Evolutionary conservation across 192 early-diverging fungal species (phyloP).

Genomic region (Entophlyctis luteolus): DNA sequence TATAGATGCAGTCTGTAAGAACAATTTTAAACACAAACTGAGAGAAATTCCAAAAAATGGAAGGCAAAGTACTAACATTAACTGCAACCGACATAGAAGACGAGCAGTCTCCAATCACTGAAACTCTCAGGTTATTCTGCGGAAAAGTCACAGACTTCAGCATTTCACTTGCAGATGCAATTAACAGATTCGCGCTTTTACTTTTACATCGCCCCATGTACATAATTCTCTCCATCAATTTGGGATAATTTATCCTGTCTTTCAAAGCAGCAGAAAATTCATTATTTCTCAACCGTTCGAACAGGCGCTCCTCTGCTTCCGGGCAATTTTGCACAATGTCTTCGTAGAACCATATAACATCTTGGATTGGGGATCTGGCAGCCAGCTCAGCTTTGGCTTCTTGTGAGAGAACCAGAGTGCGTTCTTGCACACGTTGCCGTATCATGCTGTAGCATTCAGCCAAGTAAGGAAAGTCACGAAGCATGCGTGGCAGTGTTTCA

Average conservation of each 20-base stretch:
- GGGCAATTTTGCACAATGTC: conserved; percentile 17
- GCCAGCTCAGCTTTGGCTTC: conserved; percentile 10
- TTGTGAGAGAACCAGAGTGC: not conserved
- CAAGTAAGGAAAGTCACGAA: conserved; percentile 22
- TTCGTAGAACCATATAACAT: conserved; percentile 34
- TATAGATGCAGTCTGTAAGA: conserved; percentile 4
- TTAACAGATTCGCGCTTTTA: not conserved
- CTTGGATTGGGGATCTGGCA: conserved; percentile 21
- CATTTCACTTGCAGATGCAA: conserved; percentile 15
- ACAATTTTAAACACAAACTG: not conserved
- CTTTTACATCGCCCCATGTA: not conserved
- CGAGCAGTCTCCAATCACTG: conserved; percentile 23
- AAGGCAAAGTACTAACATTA: conserved; percentile 5
- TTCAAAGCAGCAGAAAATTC: conserved; percentile 16
- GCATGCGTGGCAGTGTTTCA: not conserved
- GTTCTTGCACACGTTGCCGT: conserved; percentile 27
- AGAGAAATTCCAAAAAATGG: not conserved
- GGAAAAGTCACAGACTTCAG: conserved; percentile 7
- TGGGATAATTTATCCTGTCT: conserved; percentile 25
- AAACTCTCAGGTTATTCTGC: conserved; percentile 17
- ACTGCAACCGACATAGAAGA: conserved; percentile 29
- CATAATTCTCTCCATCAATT: conserved; percentile 25
- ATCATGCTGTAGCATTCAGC: conserved; percentile 26
- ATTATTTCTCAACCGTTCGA: conserved; percentile 8
- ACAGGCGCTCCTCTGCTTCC: conserved; percentile 11